Evolutionary conservation across 2,329 filamentous ascomycete genomes (phyloP).

Genomic region (Magnaporthiopsis rhizophila): DNA sequence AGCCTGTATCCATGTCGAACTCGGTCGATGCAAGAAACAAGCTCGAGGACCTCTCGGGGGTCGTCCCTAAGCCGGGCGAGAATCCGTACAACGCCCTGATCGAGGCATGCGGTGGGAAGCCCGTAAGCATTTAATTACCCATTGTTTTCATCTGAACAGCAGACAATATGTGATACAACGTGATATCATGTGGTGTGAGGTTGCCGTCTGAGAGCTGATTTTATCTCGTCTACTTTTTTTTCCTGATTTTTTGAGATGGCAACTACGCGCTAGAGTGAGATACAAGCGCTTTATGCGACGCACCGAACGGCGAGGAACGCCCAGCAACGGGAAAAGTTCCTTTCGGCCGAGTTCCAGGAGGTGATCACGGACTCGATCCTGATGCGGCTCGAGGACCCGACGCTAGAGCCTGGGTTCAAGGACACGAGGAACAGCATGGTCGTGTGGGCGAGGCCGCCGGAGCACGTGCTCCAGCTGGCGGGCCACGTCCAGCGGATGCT

Average conservation of each 20-base stretch:
- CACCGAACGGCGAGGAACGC: constrained; percentile 70
- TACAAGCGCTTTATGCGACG: constrained; percentile 63
- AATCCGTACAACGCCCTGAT: constrained; percentile 77
- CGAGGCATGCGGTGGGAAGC: constrained; percentile 53
- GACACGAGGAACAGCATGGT: constrained; percentile 78
- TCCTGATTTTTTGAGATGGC: background rate
- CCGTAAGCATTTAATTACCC: constrained; percentile 23
- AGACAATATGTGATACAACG: background rate
- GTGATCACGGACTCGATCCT: constrained; percentile 72
- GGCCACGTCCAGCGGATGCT: constrained; percentile 60
- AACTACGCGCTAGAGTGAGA: constrained; percentile 40
- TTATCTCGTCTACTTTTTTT: background rate
- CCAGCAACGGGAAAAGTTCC: constrained; percentile 67
- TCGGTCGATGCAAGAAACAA: constrained; percentile 38
- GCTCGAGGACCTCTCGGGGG: constrained; percentile 46
- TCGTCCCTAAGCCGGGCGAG: constrained; percentile 40
- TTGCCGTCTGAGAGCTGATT: background rate
- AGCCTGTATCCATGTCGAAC: constrained; percentile 23
- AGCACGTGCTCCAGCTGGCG: constrained; percentile 61
- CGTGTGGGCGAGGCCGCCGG: constrained; percentile 79
- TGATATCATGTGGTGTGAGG: background rate
- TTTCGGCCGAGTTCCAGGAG: constrained; percentile 58
- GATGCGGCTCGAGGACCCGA: constrained; percentile 55
- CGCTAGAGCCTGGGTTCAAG: constrained; percentile 57
- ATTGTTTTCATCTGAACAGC: too few species aligned